Evolutionary conservation across 2,329 filamentous ascomycete genomes (phyloP), one percentile per base, ranked within the genome.

Genomic region (Colletotrichum eleusines): DNA sequence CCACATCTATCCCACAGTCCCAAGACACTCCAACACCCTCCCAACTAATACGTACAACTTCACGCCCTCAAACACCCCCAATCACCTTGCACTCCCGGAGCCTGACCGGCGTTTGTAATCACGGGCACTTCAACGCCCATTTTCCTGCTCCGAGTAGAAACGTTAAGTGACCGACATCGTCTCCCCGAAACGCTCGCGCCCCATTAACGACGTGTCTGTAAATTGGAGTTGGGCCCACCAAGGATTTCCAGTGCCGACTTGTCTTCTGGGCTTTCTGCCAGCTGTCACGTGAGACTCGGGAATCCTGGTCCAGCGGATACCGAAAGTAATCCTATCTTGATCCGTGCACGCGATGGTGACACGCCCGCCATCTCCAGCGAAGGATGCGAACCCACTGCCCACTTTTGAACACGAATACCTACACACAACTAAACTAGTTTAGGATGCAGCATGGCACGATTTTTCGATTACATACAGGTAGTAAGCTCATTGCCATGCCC

Each of bases 221-320:
- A 51, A 57, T 42, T 55, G 18, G 31, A 51, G 18, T 23, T 26
- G 62, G 55, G 14, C 28, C 57, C 28, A 51, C 11, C 26, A 62
- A 53, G 63, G 55, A 51, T 51, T 12, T 38, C 28, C 50, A 57
- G 16, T 62, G 63, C 63, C 63, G 63, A 67, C 63, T 70, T 70
- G 63, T 57, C 67, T 62, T 31, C 64, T 61, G 57, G 63, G 50
- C 67, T 48, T 54, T 40, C 42, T 28, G 53, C 42, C 53, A 65
- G 40, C 35, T 23, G 53, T 69, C 18, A 44, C 61, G 53, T 40
- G 23, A 26, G 20, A 12, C 26, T 12, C 20, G 51, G 48, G 18
- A 46, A 46, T 23, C 61, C 61, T 26, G 53, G 44, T 16, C 26
- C 18, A 9, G 38, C 28, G 26, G 20, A 18, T 26, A n/a, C 20